Conservation (phyloP, 2,329 filamentous ascomycete genomes). For the Colletotrichum karsti region DNA sequence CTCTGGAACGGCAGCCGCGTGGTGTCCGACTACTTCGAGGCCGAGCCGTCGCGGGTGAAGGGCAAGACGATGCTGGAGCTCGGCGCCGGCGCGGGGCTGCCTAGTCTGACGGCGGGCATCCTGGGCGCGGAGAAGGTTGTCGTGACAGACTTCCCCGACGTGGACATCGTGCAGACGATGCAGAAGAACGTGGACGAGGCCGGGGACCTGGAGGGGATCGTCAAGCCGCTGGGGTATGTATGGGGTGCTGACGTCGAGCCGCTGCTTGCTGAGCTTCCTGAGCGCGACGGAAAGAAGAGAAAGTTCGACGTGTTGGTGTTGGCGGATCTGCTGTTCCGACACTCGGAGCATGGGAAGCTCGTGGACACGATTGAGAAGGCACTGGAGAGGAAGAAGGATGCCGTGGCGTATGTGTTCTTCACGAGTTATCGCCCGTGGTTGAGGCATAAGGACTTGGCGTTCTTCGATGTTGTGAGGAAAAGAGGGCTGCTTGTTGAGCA, state of each 20-base stretch:
- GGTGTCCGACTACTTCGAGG: constrained; percentile 81
- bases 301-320: constrained; percentile 85
- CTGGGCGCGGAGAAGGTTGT: constrained; percentile 77
- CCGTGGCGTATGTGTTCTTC: constrained; percentile 87
- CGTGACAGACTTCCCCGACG: constrained; percentile 89
- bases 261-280: constrained; percentile 65
- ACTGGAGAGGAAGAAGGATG: constrained; percentile 62
- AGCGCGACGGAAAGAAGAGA: constrained; percentile 29
- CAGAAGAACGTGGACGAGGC: constrained; percentile 74
- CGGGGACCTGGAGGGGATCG: constrained; percentile 41
- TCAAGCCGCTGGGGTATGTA: constrained; percentile 77
- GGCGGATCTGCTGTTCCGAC: constrained; percentile 90
- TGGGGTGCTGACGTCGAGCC: constrained; percentile 77
- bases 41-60: constrained; percentile 68
- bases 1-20: constrained; percentile 91
- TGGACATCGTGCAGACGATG: constrained; percentile 83
- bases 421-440: constrained; percentile 95
- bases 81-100: constrained; percentile 87
- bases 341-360: constrained; percentile 84
- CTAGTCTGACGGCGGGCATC: constrained; percentile 79
- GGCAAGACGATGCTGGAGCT: constrained; percentile 83
- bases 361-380: constrained; percentile 76
- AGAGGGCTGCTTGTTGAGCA: constrained; percentile 81
- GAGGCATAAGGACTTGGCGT: constrained; percentile 82
- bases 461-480: constrained; percentile 80